phyloP scores from a whole-genome alignment of 371 early-diverging fungal species.

The Mucor saturninus region DNA sequence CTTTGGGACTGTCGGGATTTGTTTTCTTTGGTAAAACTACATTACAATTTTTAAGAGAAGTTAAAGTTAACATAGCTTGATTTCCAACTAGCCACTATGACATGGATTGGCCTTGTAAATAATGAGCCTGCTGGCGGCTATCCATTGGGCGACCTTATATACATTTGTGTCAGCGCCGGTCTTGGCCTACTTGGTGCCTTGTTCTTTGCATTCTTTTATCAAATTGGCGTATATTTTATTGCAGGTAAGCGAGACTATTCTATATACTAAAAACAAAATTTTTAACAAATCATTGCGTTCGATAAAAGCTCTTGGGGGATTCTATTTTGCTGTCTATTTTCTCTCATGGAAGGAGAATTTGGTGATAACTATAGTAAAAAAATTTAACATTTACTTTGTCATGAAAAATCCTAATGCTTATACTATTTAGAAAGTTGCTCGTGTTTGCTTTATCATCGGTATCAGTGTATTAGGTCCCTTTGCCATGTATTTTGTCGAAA shows the following conservation, averaged over 20 bases:
- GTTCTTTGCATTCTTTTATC: conserved; percentile 39
- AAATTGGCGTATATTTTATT: conserved; percentile 20
- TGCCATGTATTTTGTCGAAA: conserved; percentile 39
- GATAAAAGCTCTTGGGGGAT: conserved; percentile 37
- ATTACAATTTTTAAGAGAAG: background rate
- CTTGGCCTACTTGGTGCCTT: conserved; percentile 45
- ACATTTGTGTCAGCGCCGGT: conserved; percentile 52
- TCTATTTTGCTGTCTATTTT: conserved; percentile 49
- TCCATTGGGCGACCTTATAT: conserved; percentile 43
- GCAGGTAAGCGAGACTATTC: conserved; percentile 12
- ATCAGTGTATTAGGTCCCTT: conserved; percentile 37
- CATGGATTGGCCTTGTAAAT: conserved; percentile 55
- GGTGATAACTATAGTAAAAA: conserved; percentile 48
- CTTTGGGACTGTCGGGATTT: conserved; percentile 51
- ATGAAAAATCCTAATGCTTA: background rate
- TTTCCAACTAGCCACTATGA: conserved; percentile 44
- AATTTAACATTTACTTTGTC: background rate
- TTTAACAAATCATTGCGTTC: background rate
- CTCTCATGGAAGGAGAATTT: conserved; percentile 52
- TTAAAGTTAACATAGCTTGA: background rate
- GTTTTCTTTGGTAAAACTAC: conserved; percentile 49
- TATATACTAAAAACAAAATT: too few species aligned
- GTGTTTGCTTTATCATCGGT: conserved; percentile 50
- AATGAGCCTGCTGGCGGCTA: conserved; percentile 51
- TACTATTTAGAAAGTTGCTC: conserved; percentile 43